Evolutionary conservation across 2,329 filamentous ascomycete genomes (phyloP).

Genomic region (Fusarium cyanostomum): DNA sequence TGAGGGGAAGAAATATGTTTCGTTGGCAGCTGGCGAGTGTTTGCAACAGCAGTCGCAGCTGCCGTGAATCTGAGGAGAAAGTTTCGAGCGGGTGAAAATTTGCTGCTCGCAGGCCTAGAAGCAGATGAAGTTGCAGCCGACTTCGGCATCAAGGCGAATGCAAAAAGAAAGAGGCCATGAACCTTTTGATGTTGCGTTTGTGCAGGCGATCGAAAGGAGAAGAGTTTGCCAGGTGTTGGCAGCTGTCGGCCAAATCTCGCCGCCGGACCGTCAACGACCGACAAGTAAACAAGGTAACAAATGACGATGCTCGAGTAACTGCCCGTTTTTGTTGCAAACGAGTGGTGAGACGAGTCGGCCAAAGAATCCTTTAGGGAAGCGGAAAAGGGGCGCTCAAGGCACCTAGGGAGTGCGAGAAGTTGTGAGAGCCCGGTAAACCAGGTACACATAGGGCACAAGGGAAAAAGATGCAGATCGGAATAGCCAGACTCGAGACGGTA

Average conservation of each 20-base stretch:
- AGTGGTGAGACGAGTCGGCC: conserved; percentile 11
- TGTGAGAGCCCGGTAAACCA: background rate
- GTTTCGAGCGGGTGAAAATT: background rate
- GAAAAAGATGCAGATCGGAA: no score
- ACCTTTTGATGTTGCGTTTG: conserved; percentile 12
- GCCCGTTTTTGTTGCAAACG: background rate
- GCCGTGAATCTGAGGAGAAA: conserved; percentile 27
- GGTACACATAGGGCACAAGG: no score
- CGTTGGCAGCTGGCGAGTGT: background rate
- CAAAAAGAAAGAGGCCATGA: background rate
- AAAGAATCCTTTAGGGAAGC: background rate
- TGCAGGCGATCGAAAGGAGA: conserved; percentile 12
- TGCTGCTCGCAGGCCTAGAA: background rate
- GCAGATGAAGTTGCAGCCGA: conserved; percentile 1
- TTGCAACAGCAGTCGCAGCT: conserved; percentile 24
- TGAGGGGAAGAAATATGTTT: background rate
- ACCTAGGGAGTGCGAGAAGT: background rate
- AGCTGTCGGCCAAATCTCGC: conserved; percentile 24
- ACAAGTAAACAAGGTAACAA: background rate
- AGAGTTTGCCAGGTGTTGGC: conserved; percentile 22
- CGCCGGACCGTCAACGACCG: background rate
- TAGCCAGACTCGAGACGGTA: background rate
- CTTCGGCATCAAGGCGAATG: conserved; percentile 5
- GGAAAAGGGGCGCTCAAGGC: background rate
- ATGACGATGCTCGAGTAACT: conserved; percentile 9